Conservation (phyloP, 2,329 filamentous ascomycete genomes). For the Arthrobotrys iridis region DNA sequence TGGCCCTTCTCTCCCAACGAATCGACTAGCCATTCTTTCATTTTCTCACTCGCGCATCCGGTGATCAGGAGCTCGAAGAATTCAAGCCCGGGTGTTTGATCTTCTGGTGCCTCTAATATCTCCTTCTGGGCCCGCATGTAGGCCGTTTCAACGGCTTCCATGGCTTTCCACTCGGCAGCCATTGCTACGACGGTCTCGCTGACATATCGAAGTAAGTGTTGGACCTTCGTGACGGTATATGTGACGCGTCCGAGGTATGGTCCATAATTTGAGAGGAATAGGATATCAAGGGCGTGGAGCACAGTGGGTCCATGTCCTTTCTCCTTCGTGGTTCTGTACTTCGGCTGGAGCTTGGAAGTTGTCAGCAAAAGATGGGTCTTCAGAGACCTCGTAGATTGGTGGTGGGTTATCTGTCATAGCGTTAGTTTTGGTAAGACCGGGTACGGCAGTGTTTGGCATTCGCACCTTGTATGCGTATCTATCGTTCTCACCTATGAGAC, state of each 20-base stretch:
- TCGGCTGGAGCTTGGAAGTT: slow-evolving; percentile 43
- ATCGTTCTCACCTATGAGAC: slow-evolving; percentile 55
- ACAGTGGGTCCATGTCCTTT: slow-evolving; percentile 58
- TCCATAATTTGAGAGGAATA: slow-evolving; percentile 80
- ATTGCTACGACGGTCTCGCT: slow-evolving; percentile 82
- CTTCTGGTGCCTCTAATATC: slow-evolving; percentile 67
- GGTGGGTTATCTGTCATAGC: slow-evolving; percentile 55
- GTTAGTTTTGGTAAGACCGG: slow-evolving; percentile 3
- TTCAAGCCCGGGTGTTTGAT: slow-evolving; percentile 56
- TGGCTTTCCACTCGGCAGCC: slow-evolving; percentile 81
- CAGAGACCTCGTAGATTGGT: slow-evolving; percentile 56
- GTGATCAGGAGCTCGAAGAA: slow-evolving; percentile 59
- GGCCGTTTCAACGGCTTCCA: slow-evolving; percentile 78
- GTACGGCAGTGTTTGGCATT: neutral
- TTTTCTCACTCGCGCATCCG: slow-evolving; percentile 62
- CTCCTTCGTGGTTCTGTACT: slow-evolving; percentile 60
- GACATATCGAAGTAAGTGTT: slow-evolving; percentile 86
- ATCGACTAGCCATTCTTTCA: slow-evolving; percentile 90
- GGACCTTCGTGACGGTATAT: slow-evolving; percentile 84
- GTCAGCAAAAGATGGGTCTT: slow-evolving; percentile 58
- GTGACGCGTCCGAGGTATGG: slow-evolving; percentile 84
- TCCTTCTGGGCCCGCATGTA: slow-evolving; percentile 82
- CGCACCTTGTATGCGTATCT: slow-evolving; percentile 33
- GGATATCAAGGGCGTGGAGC: slow-evolving; percentile 82
- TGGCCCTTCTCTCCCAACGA: slow-evolving; percentile 85